These are phyloP conservation scores for Suillus americanus DNA, from an alignment of 768 basidiomycete genomes.

Conservation along the genomic window DNA sequence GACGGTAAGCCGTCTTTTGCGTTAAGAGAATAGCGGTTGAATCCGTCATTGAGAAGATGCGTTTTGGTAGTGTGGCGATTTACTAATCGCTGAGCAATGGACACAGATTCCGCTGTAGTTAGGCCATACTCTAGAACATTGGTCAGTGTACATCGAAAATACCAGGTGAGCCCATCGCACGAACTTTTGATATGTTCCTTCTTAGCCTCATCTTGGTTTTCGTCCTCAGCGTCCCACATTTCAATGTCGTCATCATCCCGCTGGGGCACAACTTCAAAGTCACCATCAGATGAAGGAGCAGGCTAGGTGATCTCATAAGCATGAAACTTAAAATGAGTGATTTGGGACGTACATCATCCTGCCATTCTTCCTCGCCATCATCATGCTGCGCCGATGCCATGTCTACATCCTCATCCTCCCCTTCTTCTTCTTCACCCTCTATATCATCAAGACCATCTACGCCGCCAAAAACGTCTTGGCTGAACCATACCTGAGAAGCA, in stretches of 20 bases:
- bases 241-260: slow-evolving; percentile 54
- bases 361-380: slow-evolving; percentile 29
- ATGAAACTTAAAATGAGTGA: not conserved
- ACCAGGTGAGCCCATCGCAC: slow-evolving; percentile 20
- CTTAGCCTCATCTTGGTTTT: slow-evolving; percentile 70
- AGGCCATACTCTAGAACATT: slow-evolving; percentile 68
- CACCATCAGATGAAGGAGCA: slow-evolving; percentile 39
- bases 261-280: slow-evolving; percentile 76
- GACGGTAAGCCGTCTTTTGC: slow-evolving; percentile 88
- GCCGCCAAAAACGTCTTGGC: slow-evolving; percentile 85
- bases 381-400: slow-evolving; percentile 30
- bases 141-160: slow-evolving; percentile 5
- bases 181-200: slow-evolving; percentile 66
- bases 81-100: slow-evolving; percentile 86
- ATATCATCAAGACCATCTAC: slow-evolving; percentile 44
- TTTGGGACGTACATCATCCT: slow-evolving; percentile 24
- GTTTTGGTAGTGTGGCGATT: slow-evolving; percentile 90
- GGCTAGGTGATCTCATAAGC: slow-evolving; percentile 16
- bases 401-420: slow-evolving; percentile 20
- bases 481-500: slow-evolving; percentile 90
- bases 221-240: slow-evolving; percentile 81
- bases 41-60: slow-evolving; percentile 90
- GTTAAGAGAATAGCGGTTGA: slow-evolving; percentile 90
- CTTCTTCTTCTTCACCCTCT: slow-evolving; percentile 36
- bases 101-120: slow-evolving; percentile 85